A percentile compares a stretch with the other conserved stretches of the same genome.
phyloP scores from a whole-genome alignment of 2,329 filamentous ascomycete species.

The Arthrobotrys sphaeroides region DNA sequence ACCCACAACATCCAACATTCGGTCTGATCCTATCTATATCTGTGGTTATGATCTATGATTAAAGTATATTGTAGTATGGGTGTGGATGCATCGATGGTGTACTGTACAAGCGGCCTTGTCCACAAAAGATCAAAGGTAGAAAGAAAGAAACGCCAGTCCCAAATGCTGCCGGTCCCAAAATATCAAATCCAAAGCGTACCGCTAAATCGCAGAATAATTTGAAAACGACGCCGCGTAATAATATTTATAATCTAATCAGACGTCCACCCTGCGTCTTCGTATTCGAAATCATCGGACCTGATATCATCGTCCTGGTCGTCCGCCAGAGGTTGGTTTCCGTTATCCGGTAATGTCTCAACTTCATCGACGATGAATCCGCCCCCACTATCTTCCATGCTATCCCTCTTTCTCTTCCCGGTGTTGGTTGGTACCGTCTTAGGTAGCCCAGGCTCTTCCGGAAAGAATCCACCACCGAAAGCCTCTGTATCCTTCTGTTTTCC shows the following conservation, averaged over 20 bases:
- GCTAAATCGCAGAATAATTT: neutral
- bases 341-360: constrained; percentile 57
- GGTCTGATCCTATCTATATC: too few relatives aligned
- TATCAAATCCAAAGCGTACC: neutral
- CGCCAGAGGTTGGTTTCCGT: neutral
- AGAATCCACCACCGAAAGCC: constrained; percentile 28
- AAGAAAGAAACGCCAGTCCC: neutral
- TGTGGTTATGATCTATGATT: too few relatives aligned
- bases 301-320: neutral
- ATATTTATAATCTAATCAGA: constrained; percentile 1
- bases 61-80: too few relatives aligned
- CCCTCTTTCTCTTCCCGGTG: neutral
- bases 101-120: too few relatives aligned
- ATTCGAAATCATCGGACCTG: constrained; percentile 45
- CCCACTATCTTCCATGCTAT: neutral
- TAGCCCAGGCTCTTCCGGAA: neutral
- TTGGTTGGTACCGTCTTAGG: neutral
- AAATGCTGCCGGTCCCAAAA: neutral
- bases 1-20: constrained; percentile 19
- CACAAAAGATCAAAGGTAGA: too few relatives aligned
- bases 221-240: neutral
- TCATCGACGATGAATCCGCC: constrained; percentile 58
- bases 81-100: too few relatives aligned
- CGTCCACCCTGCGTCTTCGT: constrained; percentile 45
- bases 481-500: neutral